Conservation (phyloP, 306 rosid species). For the Mimosa bimucronata region DNA sequence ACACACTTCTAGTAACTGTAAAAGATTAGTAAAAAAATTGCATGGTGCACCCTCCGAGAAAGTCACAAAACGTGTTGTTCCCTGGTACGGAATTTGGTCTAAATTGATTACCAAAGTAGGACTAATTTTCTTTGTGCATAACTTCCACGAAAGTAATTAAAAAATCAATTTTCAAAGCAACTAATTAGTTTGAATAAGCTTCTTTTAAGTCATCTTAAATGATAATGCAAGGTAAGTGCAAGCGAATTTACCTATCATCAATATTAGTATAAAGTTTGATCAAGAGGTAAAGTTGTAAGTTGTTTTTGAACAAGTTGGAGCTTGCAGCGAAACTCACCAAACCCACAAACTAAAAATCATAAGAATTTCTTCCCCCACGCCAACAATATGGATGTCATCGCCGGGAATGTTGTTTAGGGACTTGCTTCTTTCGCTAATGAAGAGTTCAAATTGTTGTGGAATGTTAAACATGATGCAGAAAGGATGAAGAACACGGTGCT, state of each 20-base stretch:
- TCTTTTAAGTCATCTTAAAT: too few relatives aligned
- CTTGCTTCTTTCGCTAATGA: constrained; percentile 9
- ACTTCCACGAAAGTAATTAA: neutral
- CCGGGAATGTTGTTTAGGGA: constrained; percentile 4
- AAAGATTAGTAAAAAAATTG: too few relatives aligned
- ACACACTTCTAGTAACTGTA: too few relatives aligned
- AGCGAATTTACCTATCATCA: too few relatives aligned
- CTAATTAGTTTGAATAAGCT: too few relatives aligned
- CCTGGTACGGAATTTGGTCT: too few relatives aligned
- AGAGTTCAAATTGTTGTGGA: constrained; percentile 29
- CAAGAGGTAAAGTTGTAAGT: neutral
- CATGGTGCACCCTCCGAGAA: too few relatives aligned
- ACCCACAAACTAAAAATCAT: neutral
- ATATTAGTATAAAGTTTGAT: too few relatives aligned
- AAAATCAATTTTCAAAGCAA: neutral
- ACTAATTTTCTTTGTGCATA: too few relatives aligned
- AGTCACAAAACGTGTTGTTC: too few relatives aligned
- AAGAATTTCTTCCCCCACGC: neutral
- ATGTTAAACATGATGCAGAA: constrained; percentile 14
- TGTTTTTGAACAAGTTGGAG: neutral
- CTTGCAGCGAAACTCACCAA: neutral
- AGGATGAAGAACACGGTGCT: constrained; percentile 20
- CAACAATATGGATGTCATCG: constrained; percentile 38
- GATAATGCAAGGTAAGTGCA: too few relatives aligned
- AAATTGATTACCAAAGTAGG: too few relatives aligned